A percentile compares a stretch with the other conserved stretches of the same genome.
These are phyloP conservation scores for Rhodotorula sp. DNA, from an alignment of 1,284 basidiomycete species.

Conservation along the genomic window DNA sequence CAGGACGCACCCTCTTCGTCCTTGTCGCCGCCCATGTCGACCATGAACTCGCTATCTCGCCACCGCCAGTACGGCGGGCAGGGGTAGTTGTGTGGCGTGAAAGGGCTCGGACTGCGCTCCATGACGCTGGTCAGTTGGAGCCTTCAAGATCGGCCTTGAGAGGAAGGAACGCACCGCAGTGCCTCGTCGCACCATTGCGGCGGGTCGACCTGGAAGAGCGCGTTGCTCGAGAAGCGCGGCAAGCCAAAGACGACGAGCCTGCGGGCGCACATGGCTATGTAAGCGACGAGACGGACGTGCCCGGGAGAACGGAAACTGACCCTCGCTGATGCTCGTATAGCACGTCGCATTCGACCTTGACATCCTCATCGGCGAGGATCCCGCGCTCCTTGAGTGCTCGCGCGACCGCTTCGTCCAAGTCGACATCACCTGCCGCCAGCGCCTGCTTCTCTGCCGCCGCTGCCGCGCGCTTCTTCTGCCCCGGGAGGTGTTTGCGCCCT, in stretches of 20 bases:
- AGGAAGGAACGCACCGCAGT: constrained; percentile 5
- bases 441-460: neutral
- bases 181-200: constrained; percentile 21
- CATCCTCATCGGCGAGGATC: constrained; percentile 21
- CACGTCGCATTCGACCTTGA: constrained; percentile 23
- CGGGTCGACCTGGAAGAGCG: constrained; percentile 36
- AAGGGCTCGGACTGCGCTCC: constrained; percentile 13
- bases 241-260: constrained; percentile 38
- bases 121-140: neutral
- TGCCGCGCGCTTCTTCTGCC: neutral
- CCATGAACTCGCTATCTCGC: constrained; percentile 37
- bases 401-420: constrained; percentile 13
- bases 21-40: constrained; percentile 38
- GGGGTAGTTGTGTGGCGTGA: constrained; percentile 27
- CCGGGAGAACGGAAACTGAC: constrained; percentile 3
- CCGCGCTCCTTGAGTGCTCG: constrained; percentile 15
- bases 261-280: neutral
- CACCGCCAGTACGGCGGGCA: constrained; percentile 39
- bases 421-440: neutral
- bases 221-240: constrained; percentile 33
- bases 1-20: constrained; percentile 33
- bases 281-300: neutral
- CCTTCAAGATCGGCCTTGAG: too few species aligned
- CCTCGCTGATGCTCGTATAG: constrained; percentile 40
- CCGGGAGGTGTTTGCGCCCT: neutral